Conservation (phyloP, 805 yeast genomes). For the Metschnikowia lachancei region DNA sequence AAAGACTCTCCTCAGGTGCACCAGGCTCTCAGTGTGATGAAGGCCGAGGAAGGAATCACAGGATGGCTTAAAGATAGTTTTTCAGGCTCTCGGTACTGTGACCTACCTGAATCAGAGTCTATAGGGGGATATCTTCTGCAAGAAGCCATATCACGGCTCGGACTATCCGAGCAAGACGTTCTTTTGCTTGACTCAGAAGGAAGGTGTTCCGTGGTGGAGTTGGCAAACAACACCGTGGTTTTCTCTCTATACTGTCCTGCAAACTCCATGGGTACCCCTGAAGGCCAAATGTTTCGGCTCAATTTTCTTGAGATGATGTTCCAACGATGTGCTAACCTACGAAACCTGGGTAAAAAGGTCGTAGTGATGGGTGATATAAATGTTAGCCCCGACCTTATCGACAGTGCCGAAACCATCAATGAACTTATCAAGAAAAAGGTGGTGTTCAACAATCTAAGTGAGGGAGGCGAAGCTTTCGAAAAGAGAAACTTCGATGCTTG, state of each 20-base stretch:
- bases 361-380: constrained; percentile 88
- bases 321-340: constrained; percentile 56
- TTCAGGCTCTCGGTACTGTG: constrained; percentile 13
- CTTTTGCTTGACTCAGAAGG: constrained; percentile 73
- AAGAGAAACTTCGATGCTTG: constrained; percentile 27
- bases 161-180: constrained; percentile 13
- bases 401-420: constrained; percentile 69
- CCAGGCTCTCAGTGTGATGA: constrained; percentile 50
- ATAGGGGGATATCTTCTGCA: constrained; percentile 73
- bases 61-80: constrained; percentile 46
- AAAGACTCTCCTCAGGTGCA: constrained; percentile 39
- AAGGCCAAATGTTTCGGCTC: constrained; percentile 58
- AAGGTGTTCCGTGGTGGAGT: constrained; percentile 71
- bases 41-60: constrained; percentile 90
- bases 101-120: constrained; percentile 18
- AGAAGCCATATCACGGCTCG: constrained; percentile 32
- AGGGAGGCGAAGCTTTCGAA: constrained; percentile 27
- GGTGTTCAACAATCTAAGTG: constrained; percentile 15
- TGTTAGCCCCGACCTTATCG: constrained; percentile 74
- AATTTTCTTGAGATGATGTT: constrained; percentile 59
- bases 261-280: constrained; percentile 68
- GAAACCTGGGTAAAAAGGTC: constrained; percentile 60
- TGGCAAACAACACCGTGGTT: constrained; percentile 58
- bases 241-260: constrained; percentile 88
- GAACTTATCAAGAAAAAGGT: constrained; percentile 35